Base-by-base conservation (phyloP, 2,329 filamentous ascomycete species). In the Paracorniculantispora psalliotae region DNA sequence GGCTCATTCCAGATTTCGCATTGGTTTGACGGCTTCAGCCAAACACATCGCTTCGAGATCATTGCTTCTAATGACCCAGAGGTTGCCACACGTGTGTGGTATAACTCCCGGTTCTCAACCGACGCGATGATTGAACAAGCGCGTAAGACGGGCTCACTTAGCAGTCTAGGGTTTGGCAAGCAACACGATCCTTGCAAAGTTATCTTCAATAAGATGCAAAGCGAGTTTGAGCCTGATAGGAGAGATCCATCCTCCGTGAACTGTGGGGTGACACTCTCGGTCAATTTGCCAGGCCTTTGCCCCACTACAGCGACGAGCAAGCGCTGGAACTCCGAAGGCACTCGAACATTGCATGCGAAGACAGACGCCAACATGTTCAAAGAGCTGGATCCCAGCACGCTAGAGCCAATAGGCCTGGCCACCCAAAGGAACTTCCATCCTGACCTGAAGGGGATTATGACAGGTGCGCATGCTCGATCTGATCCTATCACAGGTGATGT, bases 401-500 rank as follows among this genome's bases (percentile, higher is more conserved):
- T 92, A 0, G 87, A 91, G 66, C 87, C 88, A 0, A 72, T 87
- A 41, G 82, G 84, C 1, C 67, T 84, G 9, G 80, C 82, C 0
- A 68, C 68, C 0, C 88, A 91, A 65, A 64, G 65, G 1, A 66
- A 65, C 1, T 75, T 92, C 9, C 85, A 92, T 67, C 85, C 87
- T 0, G 76, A 81, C 0, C 76, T 92, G 9, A 81, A 75, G n/a
- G 89, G 89, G 0, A 80, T 79, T 0, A 67, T 87, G 13, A 84
- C 85, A 5, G 83, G 80, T 26, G 81, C 89, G 0, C 89, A 92
- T 68, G 82, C 85, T 0, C 82, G 85, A 54, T 79, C 80, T 0
- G 88, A 91, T 67, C 86, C 86, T 0, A 67, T 70, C 0, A 90
- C 85, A 0, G 88, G 89, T 15, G 88, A 91, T 62, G 67, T 88